Conservation (phyloP, 305 asterid species). For the Withania somnifera region DNA sequence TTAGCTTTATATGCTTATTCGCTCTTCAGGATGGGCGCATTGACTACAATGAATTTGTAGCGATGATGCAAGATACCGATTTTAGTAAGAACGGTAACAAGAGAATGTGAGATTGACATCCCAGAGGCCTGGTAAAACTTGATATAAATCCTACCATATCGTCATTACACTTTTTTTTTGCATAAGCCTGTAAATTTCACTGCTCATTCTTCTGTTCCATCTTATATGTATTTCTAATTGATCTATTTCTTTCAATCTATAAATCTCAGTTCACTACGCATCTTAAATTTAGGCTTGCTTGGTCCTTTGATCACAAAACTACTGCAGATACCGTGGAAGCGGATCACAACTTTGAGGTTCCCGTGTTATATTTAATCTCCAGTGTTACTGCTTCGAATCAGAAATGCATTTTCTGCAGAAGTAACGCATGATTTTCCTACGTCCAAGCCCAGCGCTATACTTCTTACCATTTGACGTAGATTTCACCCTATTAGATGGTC, state of each 20-base stretch:
- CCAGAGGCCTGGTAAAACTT: neutral
- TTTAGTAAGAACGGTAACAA: slow-evolving; percentile 6
- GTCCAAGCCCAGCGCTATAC: neutral
- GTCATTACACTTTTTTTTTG: neutral
- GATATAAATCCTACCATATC: neutral
- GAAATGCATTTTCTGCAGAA: neutral
- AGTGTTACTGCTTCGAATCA: neutral
- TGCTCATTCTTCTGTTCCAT: neutral
- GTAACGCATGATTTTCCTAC: neutral
- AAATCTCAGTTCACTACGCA: neutral
- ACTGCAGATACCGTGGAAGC: neutral
- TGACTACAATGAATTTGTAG: slow-evolving; percentile 14
- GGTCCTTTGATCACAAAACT: neutral
- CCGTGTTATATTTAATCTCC: neutral
- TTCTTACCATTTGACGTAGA: neutral
- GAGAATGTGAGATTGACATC: neutral
- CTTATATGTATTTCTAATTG: neutral
- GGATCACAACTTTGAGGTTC: neutral
- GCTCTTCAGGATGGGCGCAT: slow-evolving; percentile 16
- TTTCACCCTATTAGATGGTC: neutral
- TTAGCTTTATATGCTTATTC: neutral
- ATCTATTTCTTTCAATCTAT: neutral
- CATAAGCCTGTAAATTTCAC: neutral
- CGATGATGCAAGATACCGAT: slow-evolving; percentile 15
- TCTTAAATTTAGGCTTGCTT: neutral